Evolutionary conservation across 2,329 filamentous ascomycete genomes (phyloP).

Genomic region (Diplodia scrobiculata): DNA sequence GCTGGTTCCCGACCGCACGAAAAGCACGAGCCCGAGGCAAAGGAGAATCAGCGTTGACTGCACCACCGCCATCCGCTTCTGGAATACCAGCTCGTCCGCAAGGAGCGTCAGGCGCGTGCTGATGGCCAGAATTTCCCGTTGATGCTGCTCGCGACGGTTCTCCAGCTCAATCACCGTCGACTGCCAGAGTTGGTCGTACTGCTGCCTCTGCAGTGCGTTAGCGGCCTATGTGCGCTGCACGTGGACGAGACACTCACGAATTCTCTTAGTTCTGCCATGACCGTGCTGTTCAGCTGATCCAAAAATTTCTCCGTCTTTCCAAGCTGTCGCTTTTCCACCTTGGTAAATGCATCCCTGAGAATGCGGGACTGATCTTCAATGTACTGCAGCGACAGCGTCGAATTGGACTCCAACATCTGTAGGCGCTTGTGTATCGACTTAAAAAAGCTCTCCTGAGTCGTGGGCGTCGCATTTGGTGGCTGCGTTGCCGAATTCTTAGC

Average conservation of each 20-base stretch:
- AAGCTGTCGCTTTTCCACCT: constrained; percentile 84
- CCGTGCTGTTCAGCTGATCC: constrained; percentile 81
- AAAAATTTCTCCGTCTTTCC: constrained; percentile 81
- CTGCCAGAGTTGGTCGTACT: constrained; percentile 97
- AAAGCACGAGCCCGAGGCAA: constrained; percentile 84
- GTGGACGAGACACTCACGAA: constrained; percentile 48
- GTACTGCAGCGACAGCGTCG: constrained; percentile 88
- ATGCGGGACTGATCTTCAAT: constrained; percentile 95
- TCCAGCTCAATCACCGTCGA: constrained; percentile 91
- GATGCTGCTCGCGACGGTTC: constrained; percentile 79
- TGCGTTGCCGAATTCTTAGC: constrained; percentile 26
- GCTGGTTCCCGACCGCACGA: constrained; percentile 52
- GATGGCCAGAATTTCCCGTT: constrained; percentile 80
- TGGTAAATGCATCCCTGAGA: constrained; percentile 80
- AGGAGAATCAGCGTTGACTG: constrained; percentile 85
- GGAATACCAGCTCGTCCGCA: constrained; percentile 83
- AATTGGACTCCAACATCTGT: constrained; percentile 87
- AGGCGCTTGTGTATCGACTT: constrained; percentile 93
- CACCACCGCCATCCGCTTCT: constrained; percentile 89
- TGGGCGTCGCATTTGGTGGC: constrained; percentile 62
- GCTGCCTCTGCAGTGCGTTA: constrained; percentile 57
- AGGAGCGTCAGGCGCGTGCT: constrained; percentile 79
- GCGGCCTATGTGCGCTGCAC: not conserved
- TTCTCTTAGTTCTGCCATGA: constrained; percentile 69
- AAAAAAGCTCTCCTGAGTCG: constrained; percentile 96